Evolutionary conservation across 2,329 filamentous ascomycete genomes (phyloP).

Genomic region (Knufia fluminis): DNA sequence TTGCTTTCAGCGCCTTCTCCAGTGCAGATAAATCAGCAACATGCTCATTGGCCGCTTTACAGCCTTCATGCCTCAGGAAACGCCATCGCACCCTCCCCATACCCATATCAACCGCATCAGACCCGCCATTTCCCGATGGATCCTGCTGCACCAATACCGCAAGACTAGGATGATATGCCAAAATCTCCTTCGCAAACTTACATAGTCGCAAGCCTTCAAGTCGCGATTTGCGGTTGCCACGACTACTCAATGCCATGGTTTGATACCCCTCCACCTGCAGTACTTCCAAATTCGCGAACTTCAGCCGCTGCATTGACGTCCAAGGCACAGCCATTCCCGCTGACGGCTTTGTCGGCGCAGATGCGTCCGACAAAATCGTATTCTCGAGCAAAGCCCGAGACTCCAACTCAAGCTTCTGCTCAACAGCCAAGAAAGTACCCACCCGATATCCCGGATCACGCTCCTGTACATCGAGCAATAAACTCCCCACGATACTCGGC

Average conservation of each 20-base stretch:
- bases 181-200: constrained; percentile 1
- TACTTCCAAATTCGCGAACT: constrained; percentile 4
- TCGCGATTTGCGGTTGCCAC: not conserved
- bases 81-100: constrained; percentile 3
- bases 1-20: not conserved
- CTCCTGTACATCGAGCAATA: not conserved
- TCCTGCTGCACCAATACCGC: constrained; percentile 1
- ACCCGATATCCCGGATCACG: not conserved
- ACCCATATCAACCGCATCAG: constrained; percentile 2
- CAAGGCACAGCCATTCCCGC: not conserved
- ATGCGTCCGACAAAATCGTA: not conserved
- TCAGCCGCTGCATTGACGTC: not conserved
- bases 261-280: constrained; percentile 7
- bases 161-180: constrained; percentile 1
- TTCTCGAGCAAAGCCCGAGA: not conserved
- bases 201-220: constrained; percentile 4
- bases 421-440: not conserved
- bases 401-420: constrained; percentile 1
- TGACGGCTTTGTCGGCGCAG: not conserved
- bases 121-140: not conserved
- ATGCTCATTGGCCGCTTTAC: not conserved
- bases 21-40: not conserved
- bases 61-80: not conserved
- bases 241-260: constrained; percentile 4
- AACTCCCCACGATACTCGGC: not conserved